Evolutionary conservation across 257 asterid genomes (phyloP).

Genomic region (Scutellaria minor): DNA sequence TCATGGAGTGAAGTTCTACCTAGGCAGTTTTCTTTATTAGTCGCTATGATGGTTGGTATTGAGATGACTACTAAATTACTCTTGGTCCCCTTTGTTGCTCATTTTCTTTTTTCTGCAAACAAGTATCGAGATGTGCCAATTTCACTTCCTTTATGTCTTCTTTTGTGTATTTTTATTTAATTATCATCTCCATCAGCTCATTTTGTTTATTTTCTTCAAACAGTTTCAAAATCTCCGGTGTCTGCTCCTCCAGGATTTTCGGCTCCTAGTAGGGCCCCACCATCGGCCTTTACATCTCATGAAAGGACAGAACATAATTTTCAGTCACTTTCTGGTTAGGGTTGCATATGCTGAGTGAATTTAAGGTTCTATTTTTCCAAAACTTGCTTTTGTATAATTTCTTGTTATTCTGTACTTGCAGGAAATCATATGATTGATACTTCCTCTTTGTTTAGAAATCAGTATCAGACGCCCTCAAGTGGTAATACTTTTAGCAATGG

Average conservation of each 20-base stretch:
- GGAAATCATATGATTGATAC: slow-evolving; percentile 63
- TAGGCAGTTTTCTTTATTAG: neutral
- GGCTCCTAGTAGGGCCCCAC: slow-evolving; percentile 75
- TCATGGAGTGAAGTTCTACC: neutral
- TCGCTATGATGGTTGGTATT: neutral
- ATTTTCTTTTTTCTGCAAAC: neutral
- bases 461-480: slow-evolving; percentile 58
- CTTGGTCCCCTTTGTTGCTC: neutral
- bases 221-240: slow-evolving; percentile 86
- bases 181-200: slow-evolving; percentile 26
- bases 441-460: slow-evolving; percentile 61
- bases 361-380: neutral
- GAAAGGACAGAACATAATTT: slow-evolving; percentile 66
- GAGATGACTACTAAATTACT: neutral
- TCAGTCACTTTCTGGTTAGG: slow-evolving; percentile 62
- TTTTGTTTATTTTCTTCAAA: slow-evolving; percentile 32
- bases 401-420: slow-evolving; percentile 42
- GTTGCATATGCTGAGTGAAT: slow-evolving; percentile 7
- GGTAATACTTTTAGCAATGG: slow-evolving; percentile 55
- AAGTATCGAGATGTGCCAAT: neutral
- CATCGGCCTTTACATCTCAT: slow-evolving; percentile 85
- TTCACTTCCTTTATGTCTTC: neutral
- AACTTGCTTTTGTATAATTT: slow-evolving; percentile 8
- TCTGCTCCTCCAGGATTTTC: slow-evolving; percentile 98
- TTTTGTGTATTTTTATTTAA: neutral